Percentiles rank a stretch among this genome's conserved stretches.
Conservation (phyloP, 139 green algal genomes). For the Volvox reticuliferus region DNA sequence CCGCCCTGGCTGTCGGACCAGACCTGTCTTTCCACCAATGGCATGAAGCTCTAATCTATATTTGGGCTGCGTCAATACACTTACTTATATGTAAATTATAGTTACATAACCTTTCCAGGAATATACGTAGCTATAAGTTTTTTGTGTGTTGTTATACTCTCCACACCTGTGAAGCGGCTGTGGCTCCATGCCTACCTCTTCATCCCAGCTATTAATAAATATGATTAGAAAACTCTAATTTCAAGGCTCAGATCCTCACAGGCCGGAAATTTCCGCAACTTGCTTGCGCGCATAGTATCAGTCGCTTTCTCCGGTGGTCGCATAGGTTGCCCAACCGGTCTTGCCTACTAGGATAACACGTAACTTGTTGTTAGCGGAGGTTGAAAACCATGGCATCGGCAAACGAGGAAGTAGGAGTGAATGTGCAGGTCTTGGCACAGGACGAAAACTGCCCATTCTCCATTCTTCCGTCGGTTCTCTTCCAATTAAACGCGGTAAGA, state of each 20-base stretch:
- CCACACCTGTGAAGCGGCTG: background rate
- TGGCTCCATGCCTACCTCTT: background rate
- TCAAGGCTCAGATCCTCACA: too few relatives aligned
- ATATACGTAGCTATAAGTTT: background rate
- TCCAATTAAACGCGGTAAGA: constrained; percentile 22
- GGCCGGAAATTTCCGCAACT: too few relatives aligned
- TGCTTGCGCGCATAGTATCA: background rate
- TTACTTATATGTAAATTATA: too few relatives aligned
- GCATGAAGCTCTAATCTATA: too few relatives aligned
- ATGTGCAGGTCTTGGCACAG: background rate
- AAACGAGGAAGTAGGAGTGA: background rate
- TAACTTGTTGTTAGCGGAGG: too few relatives aligned
- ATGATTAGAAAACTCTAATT: too few relatives aligned
- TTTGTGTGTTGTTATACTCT: too few relatives aligned
- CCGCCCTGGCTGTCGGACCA: too few relatives aligned
- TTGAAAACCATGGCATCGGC: background rate
- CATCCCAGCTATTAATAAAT: too few relatives aligned
- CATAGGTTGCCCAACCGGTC: background rate
- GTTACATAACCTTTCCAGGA: too few relatives aligned
- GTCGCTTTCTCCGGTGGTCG: background rate
- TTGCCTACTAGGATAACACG: background rate
- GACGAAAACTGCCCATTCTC: background rate
- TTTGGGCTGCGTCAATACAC: too few relatives aligned
- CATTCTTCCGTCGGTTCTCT: background rate
- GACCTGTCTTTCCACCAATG: too few relatives aligned